Evolutionary conservation across 495 filamentous ascomycete species (phyloP).

Genomic region (Aspergillus sclerotiicarbonarius): DNA sequence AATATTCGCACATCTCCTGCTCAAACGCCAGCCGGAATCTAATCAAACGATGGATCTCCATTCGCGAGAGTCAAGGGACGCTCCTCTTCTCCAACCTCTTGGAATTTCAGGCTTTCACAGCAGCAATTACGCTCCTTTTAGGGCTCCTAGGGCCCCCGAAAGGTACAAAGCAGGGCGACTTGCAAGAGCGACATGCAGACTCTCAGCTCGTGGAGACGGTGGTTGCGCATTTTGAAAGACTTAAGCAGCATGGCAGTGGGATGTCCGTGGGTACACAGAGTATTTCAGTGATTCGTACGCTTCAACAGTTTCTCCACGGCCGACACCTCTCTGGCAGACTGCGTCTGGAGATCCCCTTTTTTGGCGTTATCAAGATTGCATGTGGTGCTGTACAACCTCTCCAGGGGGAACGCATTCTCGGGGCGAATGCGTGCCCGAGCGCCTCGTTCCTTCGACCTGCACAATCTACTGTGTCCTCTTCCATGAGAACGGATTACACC

Average conservation of each 20-base stretch:
- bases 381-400: background rate
- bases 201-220: background rate
- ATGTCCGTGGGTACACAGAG: background rate
- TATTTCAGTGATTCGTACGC: background rate
- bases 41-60: no score
- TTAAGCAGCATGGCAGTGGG: background rate
- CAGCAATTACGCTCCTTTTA: no score
- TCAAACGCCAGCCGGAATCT: no score
- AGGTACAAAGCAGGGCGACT: background rate
- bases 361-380: constrained; percentile 1
- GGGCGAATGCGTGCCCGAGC: background rate
- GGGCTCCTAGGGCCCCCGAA: background rate
- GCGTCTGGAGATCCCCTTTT: background rate
- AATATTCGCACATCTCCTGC: no score
- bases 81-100: no score
- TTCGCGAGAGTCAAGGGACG: no score
- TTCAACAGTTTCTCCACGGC: background rate
- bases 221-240: background rate
- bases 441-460: background rate
- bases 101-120: no score
- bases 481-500: background rate
- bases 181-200: background rate
- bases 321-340: background rate
- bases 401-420: background rate
- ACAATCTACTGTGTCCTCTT: background rate